Base-by-base conservation (phyloP, 352 stramenopile genomes). In the Globisporangium perplexum region DNA sequence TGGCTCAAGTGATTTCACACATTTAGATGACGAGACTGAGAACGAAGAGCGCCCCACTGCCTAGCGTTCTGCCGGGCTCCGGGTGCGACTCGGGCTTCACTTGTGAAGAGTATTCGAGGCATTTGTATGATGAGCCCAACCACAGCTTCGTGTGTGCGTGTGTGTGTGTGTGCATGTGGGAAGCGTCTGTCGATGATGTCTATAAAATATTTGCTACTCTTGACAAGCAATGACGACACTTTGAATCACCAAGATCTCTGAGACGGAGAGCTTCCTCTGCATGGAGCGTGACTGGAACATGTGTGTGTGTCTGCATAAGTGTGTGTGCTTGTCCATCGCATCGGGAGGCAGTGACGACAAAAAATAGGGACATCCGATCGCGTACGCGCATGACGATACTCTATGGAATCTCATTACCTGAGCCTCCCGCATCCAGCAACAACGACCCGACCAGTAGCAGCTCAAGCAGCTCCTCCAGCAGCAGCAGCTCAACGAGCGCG, bases 21-120 rank as follows among this genome's bases (percentile, higher is more conserved):
- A 79, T 82, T 85, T 81, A 93, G 83, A 93, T 93, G 83, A 93
- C 83, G 83, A 93, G 82, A 90, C 83, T 93, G 83, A 93, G 76
- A 79, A 84, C 38, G 72, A 86, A 57, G 62, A 71, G 64, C 53
- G 66, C 60, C 57, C 77, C 65, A 77, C 66, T 83, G 81, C 67
- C 64, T 69, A 72, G 80, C 80, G 83, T 91, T 91, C 81, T 93
- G 81, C 80, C 53, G 72, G 72, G 77, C 69, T 80, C 53, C 65
- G 39, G 79, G 65, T 38, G 66, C 54, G 57, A 50, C 64, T 77
- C 60, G 26, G 57, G 75, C 57, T 82, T 74, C 73, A 56, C 61
- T 84, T 69, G 77, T 93, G 83, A 93, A 83, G 78, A 89, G 65
- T 65, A 90, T 81, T 80, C 83, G 83, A 93, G 83, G 83, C 83